Evolutionary conservation across 2,329 filamentous ascomycete genomes (phyloP).

Genomic region (Colletotrichum navitas): DNA sequence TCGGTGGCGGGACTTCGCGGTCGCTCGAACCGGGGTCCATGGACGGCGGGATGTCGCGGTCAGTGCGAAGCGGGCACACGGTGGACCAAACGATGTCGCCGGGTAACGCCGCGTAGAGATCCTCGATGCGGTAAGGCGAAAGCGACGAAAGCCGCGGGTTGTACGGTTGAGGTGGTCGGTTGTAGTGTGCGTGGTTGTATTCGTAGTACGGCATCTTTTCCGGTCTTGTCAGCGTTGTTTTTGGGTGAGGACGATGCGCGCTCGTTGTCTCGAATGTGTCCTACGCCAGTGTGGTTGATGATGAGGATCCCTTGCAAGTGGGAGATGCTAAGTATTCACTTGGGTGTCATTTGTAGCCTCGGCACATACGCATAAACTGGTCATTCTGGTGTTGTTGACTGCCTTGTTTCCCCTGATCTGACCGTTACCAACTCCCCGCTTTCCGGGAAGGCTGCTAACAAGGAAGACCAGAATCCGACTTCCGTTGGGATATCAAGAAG

Average conservation of each 20-base stretch:
- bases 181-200: constrained; percentile 2
- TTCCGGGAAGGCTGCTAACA: background rate
- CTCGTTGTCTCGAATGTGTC: background rate
- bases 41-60: background rate
- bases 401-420: background rate
- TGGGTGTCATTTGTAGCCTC: too few relatives aligned
- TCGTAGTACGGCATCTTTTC: constrained; percentile 10
- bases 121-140: background rate
- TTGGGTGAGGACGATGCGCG: background rate
- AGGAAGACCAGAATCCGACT: background rate
- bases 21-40: background rate
- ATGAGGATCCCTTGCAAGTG: background rate
- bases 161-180: background rate
- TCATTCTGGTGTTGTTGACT: background rate
- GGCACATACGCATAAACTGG: background rate
- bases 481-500: background rate
- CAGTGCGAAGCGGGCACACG: background rate
- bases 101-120: constrained; percentile 2
- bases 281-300: background rate
- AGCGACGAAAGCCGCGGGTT: background rate
- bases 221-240: background rate
- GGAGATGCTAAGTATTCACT: background rate
- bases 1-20: background rate
- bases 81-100: constrained; percentile 2
- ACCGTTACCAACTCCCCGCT: background rate